A percentile compares a stretch with the other conserved stretches of the same genome.
Evolutionary conservation across 768 basidiomycete species (phyloP).

Genomic region (Trametes gibbosa): DNA sequence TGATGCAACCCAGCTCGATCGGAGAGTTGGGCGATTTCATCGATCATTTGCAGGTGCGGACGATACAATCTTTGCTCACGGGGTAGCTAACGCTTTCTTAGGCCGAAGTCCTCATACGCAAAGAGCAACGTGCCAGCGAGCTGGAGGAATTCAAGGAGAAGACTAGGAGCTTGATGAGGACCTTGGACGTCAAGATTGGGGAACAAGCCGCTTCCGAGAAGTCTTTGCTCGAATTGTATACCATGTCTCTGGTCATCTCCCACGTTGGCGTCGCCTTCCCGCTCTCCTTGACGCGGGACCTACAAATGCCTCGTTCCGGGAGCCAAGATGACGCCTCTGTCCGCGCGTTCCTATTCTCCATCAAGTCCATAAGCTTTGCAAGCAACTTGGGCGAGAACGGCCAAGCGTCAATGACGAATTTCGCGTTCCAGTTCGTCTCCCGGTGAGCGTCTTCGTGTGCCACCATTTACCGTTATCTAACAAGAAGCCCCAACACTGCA

Average conservation of each 20-base stretch:
- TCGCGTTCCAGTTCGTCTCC: conserved; percentile 85
- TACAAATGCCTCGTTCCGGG: conserved; percentile 46
- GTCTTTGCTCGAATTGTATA: conserved; percentile 56
- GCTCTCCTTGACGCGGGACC: conserved; percentile 57
- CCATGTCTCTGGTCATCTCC: conserved; percentile 51
- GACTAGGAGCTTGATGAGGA: conserved; percentile 66
- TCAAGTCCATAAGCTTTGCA: conserved; percentile 70
- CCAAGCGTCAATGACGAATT: conserved; percentile 62
- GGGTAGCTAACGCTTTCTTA: conserved; percentile 28
- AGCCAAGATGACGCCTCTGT: conserved; percentile 45
- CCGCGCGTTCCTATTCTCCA: conserved; percentile 83
- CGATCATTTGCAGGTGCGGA: conserved; percentile 75
- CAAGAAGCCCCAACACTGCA: conserved; percentile 32
- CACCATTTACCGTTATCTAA: background rate
- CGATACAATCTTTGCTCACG: conserved; percentile 2
- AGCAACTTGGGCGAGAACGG: conserved; percentile 78
- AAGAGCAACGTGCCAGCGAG: conserved; percentile 74
- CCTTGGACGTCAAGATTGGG: conserved; percentile 64
- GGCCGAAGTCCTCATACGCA: conserved; percentile 71
- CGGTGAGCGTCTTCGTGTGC: conserved; percentile 43
- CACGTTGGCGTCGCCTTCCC: conserved; percentile 93
- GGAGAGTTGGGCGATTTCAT: conserved; percentile 87
- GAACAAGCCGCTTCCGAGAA: conserved; percentile 34
- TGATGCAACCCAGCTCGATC: conserved; percentile 92
- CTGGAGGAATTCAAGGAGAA: conserved; percentile 83